A percentile compares a stretch with the other conserved stretches of the same genome.
These are phyloP conservation scores for Coleophoma eucalyptorum DNA, from an alignment of 2,329 filamentous ascomycete genomes.

Conservation along the genomic window DNA sequence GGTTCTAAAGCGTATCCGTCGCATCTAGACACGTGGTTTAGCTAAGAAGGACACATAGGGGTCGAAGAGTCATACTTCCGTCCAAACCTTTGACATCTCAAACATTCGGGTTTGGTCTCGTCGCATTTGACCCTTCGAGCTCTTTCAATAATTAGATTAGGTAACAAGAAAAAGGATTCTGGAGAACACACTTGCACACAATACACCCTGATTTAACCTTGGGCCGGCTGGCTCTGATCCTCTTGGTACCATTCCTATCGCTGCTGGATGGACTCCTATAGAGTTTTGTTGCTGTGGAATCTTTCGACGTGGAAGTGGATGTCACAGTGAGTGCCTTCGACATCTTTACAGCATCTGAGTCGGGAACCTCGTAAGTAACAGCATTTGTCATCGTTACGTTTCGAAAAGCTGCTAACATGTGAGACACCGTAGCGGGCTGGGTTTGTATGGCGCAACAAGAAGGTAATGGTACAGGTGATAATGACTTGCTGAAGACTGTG, in stretches of 20 bases:
- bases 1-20: constrained; percentile 47
- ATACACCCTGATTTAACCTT: constrained; percentile 65
- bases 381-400: no score
- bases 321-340: not conserved
- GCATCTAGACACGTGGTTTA: constrained; percentile 23
- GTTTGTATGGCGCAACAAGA: no score
- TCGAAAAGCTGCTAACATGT: no score
- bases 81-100: constrained; percentile 56
- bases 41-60: no score
- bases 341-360: not conserved
- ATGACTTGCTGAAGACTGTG: no score
- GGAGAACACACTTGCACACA: constrained; percentile 59
- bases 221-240: constrained; percentile 21
- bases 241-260: constrained; percentile 15
- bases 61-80: constrained; percentile 34
- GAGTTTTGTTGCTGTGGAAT: constrained; percentile 9
- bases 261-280: constrained; percentile 11
- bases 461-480: no score
- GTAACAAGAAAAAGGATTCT: not conserved
- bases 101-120: constrained; percentile 57
- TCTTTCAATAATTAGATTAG: constrained; percentile 30
- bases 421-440: no score
- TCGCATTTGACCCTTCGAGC: constrained; percentile 64
- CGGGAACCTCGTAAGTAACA: no score
- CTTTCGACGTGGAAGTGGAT: constrained; percentile 1